Percentiles rank a stretch among this genome's conserved stretches.
Evolutionary conservation across 2,329 filamentous ascomycete species (phyloP).

Genomic region (Colletotrichum sp.): DNA sequence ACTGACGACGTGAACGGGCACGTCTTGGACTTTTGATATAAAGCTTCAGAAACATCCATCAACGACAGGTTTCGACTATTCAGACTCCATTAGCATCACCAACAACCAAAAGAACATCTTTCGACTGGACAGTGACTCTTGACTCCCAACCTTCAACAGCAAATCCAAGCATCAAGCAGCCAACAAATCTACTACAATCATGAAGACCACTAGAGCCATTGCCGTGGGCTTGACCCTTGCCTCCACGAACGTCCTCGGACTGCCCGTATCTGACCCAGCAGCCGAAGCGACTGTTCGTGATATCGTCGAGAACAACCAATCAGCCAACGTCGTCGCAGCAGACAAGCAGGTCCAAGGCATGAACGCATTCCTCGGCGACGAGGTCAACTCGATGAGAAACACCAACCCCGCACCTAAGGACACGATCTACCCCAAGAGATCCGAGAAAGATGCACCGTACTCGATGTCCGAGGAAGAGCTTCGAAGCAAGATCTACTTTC

Average conservation of each 20-base stretch:
- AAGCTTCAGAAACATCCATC: not conserved
- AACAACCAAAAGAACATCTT: not conserved
- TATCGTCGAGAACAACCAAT: not conserved
- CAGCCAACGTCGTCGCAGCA: not conserved
- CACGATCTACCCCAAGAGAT: slow-evolving; percentile 39
- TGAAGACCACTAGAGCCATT: not conserved
- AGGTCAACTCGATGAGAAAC: not conserved
- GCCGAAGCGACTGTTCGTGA: not conserved
- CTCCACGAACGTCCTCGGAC: not conserved
- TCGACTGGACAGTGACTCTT: not conserved
- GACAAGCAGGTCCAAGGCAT: not conserved
- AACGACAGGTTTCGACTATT: fast-evolving
- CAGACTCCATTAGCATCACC: not conserved
- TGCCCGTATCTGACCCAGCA: not conserved
- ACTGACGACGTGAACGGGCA: not conserved
- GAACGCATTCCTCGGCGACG: not conserved
- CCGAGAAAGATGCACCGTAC: slow-evolving; percentile 51
- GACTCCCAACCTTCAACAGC: not conserved
- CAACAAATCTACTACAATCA: not conserved
- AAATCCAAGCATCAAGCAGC: not conserved
- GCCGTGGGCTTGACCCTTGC: not conserved
- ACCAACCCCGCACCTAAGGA: not conserved
- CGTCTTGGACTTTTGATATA: not conserved
- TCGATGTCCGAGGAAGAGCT: slow-evolving; percentile 48
- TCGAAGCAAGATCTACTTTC: slow-evolving; percentile 57